phyloP scores from a whole-genome alignment of 352 stramenopile genomes.

The Phytopythium mirpurense region DNA sequence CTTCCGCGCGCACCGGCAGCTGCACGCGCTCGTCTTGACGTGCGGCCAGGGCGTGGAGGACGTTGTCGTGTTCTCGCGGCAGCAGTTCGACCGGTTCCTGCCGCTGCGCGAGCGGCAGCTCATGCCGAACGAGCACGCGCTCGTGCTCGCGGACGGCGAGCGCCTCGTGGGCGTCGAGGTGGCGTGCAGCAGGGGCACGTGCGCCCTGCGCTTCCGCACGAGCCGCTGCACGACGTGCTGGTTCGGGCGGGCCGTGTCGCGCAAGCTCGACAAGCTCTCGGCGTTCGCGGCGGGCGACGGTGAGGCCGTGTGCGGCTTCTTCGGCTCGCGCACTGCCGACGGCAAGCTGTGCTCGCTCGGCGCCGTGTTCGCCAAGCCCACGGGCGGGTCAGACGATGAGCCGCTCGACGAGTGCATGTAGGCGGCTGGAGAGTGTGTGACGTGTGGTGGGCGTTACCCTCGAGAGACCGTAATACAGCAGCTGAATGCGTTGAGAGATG shows the following conservation, averaged over 20 bases:
- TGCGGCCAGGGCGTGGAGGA: conserved; percentile 1
- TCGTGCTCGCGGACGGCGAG: neutral
- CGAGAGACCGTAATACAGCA: too few species aligned
- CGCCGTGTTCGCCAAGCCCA: neutral
- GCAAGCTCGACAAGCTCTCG: neutral
- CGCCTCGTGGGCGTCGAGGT: conserved; percentile 1
- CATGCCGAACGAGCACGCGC: neutral
- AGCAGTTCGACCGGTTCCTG: conserved; percentile 5
- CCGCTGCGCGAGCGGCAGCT: neutral
- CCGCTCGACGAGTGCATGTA: neutral
- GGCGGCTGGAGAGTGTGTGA: too few species aligned
- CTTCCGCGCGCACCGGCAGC: neutral
- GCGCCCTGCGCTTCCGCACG: conserved; percentile 2
- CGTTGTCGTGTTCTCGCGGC: neutral
- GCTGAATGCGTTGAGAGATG: too few species aligned
- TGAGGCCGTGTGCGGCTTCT: conserved; percentile 6
- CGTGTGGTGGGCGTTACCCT: neutral
- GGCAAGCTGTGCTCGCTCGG: conserved; percentile 8
- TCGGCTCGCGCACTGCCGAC: conserved; percentile 3
- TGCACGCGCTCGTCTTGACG: conserved; percentile 1
- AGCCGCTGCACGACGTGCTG: neutral
- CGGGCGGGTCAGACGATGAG: neutral
- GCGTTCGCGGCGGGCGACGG: neutral
- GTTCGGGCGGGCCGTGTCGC: neutral
- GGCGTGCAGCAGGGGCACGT: conserved; percentile 2